Percentiles rank a stretch among this genome's conserved stretches.
Conservation (phyloP, 768 basidiomycete genomes). For the Auricularia cornea region DNA sequence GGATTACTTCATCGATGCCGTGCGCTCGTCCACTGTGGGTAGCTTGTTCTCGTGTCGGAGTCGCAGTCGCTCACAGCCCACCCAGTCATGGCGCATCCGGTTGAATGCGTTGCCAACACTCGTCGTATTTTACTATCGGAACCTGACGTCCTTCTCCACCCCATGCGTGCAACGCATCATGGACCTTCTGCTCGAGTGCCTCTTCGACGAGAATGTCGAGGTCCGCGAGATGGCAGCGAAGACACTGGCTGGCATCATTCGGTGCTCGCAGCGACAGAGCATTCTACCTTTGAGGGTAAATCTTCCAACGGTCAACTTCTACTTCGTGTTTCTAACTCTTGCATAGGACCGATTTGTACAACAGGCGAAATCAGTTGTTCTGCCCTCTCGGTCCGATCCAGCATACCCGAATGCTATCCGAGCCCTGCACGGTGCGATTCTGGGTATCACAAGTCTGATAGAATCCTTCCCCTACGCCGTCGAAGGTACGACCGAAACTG, state of each 20-base stretch:
- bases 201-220: constrained; percentile 86
- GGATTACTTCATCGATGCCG: constrained; percentile 54
- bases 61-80: not conserved
- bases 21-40: constrained; percentile 69
- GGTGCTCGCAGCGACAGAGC: constrained; percentile 84
- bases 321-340: constrained; percentile 1
- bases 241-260: constrained; percentile 75
- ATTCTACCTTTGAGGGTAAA: constrained; percentile 76
- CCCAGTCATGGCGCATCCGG: constrained; percentile 84
- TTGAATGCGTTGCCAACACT: constrained; percentile 81
- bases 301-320: constrained; percentile 5
- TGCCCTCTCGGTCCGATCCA: constrained; percentile 64
- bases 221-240: constrained; percentile 87
- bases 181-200: constrained; percentile 75
- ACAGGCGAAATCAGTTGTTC: constrained; percentile 5
- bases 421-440: constrained; percentile 62
- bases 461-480: constrained; percentile 53
- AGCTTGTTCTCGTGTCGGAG: constrained; percentile 2
- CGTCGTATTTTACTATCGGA: constrained; percentile 86
- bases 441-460: constrained; percentile 42
- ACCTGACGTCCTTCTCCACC: constrained; percentile 68
- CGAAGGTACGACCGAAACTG: constrained; percentile 17
- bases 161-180: constrained; percentile 60
- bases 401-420: constrained; percentile 65
- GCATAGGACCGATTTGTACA: constrained; percentile 69